Evolutionary conservation across 2,329 filamentous ascomycete genomes (phyloP).

Genomic region (Cercospora sp.): DNA sequence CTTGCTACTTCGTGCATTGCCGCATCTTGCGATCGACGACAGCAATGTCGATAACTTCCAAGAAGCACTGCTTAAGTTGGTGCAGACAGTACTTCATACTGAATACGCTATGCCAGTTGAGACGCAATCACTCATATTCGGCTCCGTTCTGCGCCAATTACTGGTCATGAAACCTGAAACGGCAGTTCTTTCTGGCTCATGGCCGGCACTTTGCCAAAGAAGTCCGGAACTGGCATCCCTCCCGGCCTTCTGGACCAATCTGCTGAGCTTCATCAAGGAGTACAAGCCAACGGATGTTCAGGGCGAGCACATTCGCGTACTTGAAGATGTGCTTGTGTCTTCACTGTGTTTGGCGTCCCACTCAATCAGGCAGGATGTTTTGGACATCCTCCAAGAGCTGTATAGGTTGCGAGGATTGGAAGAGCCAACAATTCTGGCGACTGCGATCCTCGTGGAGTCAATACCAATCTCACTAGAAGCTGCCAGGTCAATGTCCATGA

Average conservation of each 20-base stretch:
- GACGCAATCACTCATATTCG: slow-evolving; percentile 25
- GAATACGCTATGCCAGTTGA: not conserved
- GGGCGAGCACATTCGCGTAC: slow-evolving; percentile 56
- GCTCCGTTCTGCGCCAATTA: slow-evolving; percentile 26
- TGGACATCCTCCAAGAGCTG: slow-evolving; percentile 69
- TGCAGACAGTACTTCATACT: slow-evolving; percentile 19
- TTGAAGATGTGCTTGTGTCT: slow-evolving; percentile 65
- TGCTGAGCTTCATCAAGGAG: slow-evolving; percentile 25
- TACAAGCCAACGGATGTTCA: slow-evolving; percentile 18
- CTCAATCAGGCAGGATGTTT: slow-evolving; percentile 67
- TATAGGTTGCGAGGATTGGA: slow-evolving; percentile 52
- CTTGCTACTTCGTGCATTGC: slow-evolving; percentile 21
- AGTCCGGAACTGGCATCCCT: slow-evolving; percentile 21
- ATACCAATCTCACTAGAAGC: slow-evolving; percentile 75
- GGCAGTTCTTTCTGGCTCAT: slow-evolving; percentile 13
- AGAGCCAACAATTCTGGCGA: slow-evolving; percentile 54
- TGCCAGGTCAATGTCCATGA: slow-evolving; percentile 75
- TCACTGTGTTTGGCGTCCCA: slow-evolving; percentile 77
- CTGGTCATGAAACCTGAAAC: slow-evolving; percentile 14
- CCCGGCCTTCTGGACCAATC: slow-evolving; percentile 34
- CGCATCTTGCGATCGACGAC: slow-evolving; percentile 23
- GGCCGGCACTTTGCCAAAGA: slow-evolving; percentile 24
- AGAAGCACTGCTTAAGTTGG: slow-evolving; percentile 10
- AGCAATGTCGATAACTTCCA: slow-evolving; percentile 5
- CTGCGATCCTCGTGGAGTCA: slow-evolving; percentile 78